These are phyloP conservation scores for Eimeria mitis DNA, from an alignment of 169 alveolate genomes.

Conservation along the genomic window DNA sequence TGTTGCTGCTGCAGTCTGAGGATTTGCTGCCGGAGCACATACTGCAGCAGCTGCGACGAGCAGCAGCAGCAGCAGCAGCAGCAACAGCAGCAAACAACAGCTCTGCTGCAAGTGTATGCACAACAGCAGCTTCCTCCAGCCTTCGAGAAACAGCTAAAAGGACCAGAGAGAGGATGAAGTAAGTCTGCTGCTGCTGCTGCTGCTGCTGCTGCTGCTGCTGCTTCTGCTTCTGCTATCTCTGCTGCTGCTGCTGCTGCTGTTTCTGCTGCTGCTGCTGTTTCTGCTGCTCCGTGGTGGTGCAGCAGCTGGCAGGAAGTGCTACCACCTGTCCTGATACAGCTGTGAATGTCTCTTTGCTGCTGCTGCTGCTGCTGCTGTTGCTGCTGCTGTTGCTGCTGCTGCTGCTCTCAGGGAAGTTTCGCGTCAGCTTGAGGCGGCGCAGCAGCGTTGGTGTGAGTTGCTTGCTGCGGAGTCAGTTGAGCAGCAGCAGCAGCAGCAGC, in stretches of 20 bases:
- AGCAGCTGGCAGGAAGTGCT: slow-evolving; percentile 18
- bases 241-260: not conserved
- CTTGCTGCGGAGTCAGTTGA: slow-evolving; percentile 46
- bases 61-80: slow-evolving; percentile 67
- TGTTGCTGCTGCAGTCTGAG: slow-evolving; percentile 61
- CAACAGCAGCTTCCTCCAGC: slow-evolving; percentile 50
- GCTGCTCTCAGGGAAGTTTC: slow-evolving; percentile 60
- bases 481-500: slow-evolving; percentile 42
- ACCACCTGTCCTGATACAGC: not conserved
- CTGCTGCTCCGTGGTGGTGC: not conserved
- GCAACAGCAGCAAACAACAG: slow-evolving; percentile 31
- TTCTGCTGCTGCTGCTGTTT: not conserved
- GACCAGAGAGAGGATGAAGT: slow-evolving; percentile 48
- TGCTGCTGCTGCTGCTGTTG: slow-evolving; percentile 29
- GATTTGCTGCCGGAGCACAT: slow-evolving; percentile 58
- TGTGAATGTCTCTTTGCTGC: not conserved
- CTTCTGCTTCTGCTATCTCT: not conserved
- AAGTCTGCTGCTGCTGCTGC: not conserved
- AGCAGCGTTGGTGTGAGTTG: slow-evolving; percentile 67
- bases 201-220: not conserved
- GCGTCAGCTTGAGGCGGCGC: slow-evolving; percentile 55
- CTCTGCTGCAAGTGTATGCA: slow-evolving; percentile 50
- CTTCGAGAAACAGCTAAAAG: slow-evolving; percentile 52
- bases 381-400: slow-evolving; percentile 26
- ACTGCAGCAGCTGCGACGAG: slow-evolving; percentile 64